These are phyloP conservation scores for Neoboletus subvelutipes DNA, from an alignment of 768 basidiomycete species.

Conservation along the genomic window DNA sequence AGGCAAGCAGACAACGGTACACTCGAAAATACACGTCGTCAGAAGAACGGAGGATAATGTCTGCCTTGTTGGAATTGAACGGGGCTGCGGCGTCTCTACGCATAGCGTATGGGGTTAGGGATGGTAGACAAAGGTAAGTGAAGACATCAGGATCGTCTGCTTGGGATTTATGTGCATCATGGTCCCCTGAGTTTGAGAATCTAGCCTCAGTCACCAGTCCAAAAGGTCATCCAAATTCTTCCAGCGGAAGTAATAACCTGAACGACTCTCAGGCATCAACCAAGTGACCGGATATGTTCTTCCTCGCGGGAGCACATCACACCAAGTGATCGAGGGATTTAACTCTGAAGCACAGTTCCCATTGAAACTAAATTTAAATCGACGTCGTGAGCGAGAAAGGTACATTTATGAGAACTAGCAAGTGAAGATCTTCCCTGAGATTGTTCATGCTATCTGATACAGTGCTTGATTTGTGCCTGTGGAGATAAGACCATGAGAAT, in stretches of 20 bases:
- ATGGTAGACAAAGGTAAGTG: neutral
- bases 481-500: neutral
- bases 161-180: slow-evolving; percentile 12
- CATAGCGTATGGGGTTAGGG: slow-evolving; percentile 13
- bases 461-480: too few relatives aligned
- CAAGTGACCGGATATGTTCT: neutral
- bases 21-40: slow-evolving; percentile 35
- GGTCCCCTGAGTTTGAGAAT: slow-evolving; percentile 3
- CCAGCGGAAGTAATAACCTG: neutral
- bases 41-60: slow-evolving; percentile 52
- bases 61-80: slow-evolving; percentile 48
- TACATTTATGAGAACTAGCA: neutral
- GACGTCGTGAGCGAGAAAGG: neutral
- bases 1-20: slow-evolving; percentile 25
- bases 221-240: neutral
- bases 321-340: neutral
- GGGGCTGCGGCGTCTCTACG: slow-evolving; percentile 32
- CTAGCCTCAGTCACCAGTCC: neutral
- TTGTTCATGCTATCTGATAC: neutral
- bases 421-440: neutral
- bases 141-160: neutral
- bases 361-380: neutral
- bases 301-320: neutral
- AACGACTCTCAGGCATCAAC: slow-evolving; percentile 9
- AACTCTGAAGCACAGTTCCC: slow-evolving; percentile 1